Percentiles rank a stretch among this genome's conserved stretches.
Evolutionary conservation across 805 yeast species (phyloP).

Genomic region (Blastobotrys chiropterorum): DNA sequence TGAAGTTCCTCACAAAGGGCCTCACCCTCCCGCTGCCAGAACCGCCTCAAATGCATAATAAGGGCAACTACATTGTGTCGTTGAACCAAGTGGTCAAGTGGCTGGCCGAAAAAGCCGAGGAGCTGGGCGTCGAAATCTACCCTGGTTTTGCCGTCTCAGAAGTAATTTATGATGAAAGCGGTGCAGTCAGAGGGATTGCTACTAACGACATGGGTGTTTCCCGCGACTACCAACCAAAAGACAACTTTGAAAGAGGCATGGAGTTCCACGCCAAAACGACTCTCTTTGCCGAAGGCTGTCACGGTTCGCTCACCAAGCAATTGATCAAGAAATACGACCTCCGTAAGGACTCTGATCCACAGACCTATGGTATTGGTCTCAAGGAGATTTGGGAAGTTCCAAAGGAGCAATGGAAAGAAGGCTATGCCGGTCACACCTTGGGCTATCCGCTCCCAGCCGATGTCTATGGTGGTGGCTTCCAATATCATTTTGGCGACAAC

Average conservation of each 20-base stretch:
- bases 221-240: constrained; percentile 69
- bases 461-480: constrained; percentile 94
- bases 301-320: constrained; percentile 83
- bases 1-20: constrained; percentile 61
- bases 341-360: constrained; percentile 58
- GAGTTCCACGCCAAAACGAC: constrained; percentile 89
- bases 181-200: constrained; percentile 77
- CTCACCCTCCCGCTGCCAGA: constrained; percentile 73
- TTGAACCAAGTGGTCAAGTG: constrained; percentile 74
- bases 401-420: constrained; percentile 72
- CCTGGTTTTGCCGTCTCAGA: constrained; percentile 86
- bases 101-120: constrained; percentile 85
- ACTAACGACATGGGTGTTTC: constrained; percentile 89
- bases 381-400: constrained; percentile 96
- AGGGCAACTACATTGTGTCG: constrained; percentile 80
- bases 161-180: constrained; percentile 50
- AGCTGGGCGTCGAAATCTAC: constrained; percentile 86
- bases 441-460: constrained; percentile 76
- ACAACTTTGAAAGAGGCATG: constrained; percentile 91
- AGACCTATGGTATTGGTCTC: constrained; percentile 92
- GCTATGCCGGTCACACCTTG: constrained; percentile 77
- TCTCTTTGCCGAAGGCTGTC: constrained; percentile 96
- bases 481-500: constrained; percentile 94
- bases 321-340: constrained; percentile 63
- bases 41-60: constrained; percentile 84